Percentiles rank a stretch among this genome's conserved stretches.
phyloP scores from a whole-genome alignment of 164 flowering plant genomes.

The Chimonanthus praecox region DNA sequence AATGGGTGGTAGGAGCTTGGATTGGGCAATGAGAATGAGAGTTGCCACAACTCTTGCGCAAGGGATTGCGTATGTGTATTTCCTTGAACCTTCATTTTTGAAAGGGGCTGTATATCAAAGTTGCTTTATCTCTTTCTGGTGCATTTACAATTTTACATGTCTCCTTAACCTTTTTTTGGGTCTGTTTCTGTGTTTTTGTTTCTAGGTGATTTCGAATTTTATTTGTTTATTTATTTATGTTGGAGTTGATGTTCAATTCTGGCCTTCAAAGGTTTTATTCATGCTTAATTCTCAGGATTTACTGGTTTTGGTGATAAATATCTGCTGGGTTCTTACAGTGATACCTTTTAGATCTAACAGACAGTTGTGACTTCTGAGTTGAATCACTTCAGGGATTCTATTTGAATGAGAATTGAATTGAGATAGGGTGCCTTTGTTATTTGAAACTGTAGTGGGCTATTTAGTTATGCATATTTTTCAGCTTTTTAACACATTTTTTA shows the following conservation, averaged over 20 bases:
- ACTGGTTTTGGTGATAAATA: no score
- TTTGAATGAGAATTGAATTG: no score
- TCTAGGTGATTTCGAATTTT: not conserved
- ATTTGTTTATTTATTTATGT: not conserved
- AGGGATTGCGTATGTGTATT: constrained; percentile 86
- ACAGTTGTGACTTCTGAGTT: no score
- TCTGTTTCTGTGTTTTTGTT: not conserved
- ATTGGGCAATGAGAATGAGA: constrained; percentile 93
- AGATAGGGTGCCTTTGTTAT: no score
- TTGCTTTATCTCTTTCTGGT: not conserved
- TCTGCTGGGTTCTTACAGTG: no score
- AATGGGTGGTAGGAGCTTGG: constrained; percentile 81
- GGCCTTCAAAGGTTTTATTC: no score
- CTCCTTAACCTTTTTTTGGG: not conserved
- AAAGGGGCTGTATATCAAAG: not conserved
- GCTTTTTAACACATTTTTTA: no score
- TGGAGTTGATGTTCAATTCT: not conserved
- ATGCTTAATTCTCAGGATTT: no score
- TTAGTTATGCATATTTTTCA: no score
- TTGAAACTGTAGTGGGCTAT: no score
- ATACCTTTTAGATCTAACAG: no score
- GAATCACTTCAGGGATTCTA: no score
- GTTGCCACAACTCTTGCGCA: constrained; percentile 88
- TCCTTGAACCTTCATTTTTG: not conserved
- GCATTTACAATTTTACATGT: not conserved